A percentile compares a stretch with the other conserved stretches of the same genome.
Conservation (phyloP, 2,329 filamentous ascomycete species). For the Lachnellula willkommii region DNA sequence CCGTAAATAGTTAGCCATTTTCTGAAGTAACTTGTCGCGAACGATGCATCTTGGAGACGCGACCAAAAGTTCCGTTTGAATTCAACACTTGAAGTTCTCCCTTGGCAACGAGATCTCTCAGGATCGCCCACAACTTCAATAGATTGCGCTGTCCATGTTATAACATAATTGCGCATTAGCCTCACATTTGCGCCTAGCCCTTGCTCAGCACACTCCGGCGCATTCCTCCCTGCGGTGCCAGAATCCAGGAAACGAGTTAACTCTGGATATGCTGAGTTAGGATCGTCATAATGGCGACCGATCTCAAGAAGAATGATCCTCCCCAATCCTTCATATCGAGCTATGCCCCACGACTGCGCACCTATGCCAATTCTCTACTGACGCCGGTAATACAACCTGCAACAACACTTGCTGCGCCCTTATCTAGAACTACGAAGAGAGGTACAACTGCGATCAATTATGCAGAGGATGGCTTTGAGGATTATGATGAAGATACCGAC, state of each 20-base stretch:
- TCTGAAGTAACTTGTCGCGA: not conserved
- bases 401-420: slow-evolving; percentile 57
- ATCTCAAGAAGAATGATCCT: slow-evolving; percentile 35
- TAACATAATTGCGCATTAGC: slow-evolving; percentile 1
- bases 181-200: not conserved
- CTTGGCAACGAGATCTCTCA: not conserved
- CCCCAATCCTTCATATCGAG: slow-evolving; percentile 87
- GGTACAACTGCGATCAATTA: slow-evolving; percentile 97
- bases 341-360: slow-evolving; percentile 84
- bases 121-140: not conserved
- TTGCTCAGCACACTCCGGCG: slow-evolving; percentile 2
- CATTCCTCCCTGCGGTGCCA: slow-evolving; percentile 8
- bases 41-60: not conserved
- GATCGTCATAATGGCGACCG: slow-evolving; percentile 23
- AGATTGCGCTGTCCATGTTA: not conserved
- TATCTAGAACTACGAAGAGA: slow-evolving; percentile 87
- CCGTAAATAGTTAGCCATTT: not conserved
- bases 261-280: slow-evolving; percentile 17
- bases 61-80: not conserved
- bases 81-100: not conserved
- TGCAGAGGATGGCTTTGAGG: slow-evolving; percentile 91
- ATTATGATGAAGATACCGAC: slow-evolving; percentile 69
- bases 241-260: not conserved
- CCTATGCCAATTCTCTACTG: slow-evolving; percentile 86
- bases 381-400: slow-evolving; percentile 74